Base-by-base conservation (phyloP, 192 early-diverging fungal species). In the Linnemannia zychae region DNA sequence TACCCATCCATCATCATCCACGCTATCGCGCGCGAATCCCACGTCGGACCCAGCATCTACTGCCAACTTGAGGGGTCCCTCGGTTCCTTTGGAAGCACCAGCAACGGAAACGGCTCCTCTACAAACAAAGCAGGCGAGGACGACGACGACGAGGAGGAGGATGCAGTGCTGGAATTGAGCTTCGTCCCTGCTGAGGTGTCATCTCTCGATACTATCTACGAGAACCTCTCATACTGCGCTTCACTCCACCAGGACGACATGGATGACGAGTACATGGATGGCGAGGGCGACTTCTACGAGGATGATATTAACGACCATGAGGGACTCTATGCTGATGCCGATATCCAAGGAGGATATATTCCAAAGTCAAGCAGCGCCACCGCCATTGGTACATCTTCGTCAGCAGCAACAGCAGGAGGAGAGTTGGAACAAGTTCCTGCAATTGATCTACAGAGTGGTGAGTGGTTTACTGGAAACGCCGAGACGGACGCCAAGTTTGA, bases 1-100 rank as follows among this genome's bases (percentile, higher is more conserved):
- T 95, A 93, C 67, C 90, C 90, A 2, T 90, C 91, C 31, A 92
- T 95, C 69, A 91, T 93, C 53, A 93, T 95, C 68, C 93, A 95
- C 71, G 94, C 94, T 13, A 92, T 94, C 47, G 92, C 93, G 12
- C 90, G 94, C 22, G 86, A 87, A 34, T 86, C 83, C 1, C 67
- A 77, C 12, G 88, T 84, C 17, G 77, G 82, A 34, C 92, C 93
- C 9, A 88, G 87, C 71, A 93, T 95, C 69, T 95, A 95, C 77
- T 92, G 90, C 60, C 94, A 95, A 76, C 88, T 94, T 12, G 93
- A 92, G 34, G 76, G 83, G 15, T 76, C 83, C n/a, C 36, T 85
- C 24, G 73, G 73, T 7, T 66, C 81, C 5, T 34, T 44, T 63
- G 57, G 57, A 63, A 12, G 69, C 63, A 37, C 67, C 74, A 47